phyloP scores from a whole-genome alignment of 768 basidiomycete species.

The Sarcodon sp. region DNA sequence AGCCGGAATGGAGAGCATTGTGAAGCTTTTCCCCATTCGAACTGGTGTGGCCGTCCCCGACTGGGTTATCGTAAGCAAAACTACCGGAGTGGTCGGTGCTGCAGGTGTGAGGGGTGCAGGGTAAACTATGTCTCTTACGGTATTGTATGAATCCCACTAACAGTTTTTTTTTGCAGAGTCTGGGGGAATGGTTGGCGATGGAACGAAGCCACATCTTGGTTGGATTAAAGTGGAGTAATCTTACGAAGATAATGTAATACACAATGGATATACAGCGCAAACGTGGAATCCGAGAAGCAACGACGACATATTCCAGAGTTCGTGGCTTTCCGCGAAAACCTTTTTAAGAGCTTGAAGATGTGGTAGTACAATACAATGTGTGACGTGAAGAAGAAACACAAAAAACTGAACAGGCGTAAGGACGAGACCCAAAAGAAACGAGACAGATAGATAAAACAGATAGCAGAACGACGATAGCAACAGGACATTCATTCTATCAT shows the following conservation, averaged over 20 bases:
- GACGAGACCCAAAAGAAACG: constrained; percentile 39
- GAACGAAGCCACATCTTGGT: constrained; percentile 21
- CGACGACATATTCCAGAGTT: constrained; percentile 27
- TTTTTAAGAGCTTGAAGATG: constrained; percentile 39
- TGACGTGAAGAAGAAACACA: constrained; percentile 31
- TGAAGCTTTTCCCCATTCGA: constrained; percentile 71
- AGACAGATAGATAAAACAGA: constrained; percentile 69
- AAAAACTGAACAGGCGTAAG: constrained; percentile 9
- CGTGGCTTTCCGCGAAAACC: constrained; percentile 23
- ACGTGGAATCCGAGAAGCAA: constrained; percentile 16
- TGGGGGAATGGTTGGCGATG: constrained; percentile 20
- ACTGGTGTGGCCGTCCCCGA: constrained; percentile 71
- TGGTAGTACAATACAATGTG: constrained; percentile 85
- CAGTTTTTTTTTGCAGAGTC: constrained; percentile 13
- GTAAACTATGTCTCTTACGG: constrained; percentile 20
- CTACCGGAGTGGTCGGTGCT: constrained; percentile 46
- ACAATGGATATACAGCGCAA: constrained; percentile 22
- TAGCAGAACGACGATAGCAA: constrained; percentile 43
- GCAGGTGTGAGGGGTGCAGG: constrained; percentile 71
- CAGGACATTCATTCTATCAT: constrained; percentile 52
- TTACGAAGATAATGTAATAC: constrained; percentile 22
- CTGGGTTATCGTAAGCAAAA: constrained; percentile 53
- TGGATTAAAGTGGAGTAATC: constrained; percentile 13
- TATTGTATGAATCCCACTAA: background rate
- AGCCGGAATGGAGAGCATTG: constrained; percentile 50